These are phyloP conservation scores for Trypanosoma platydactyli DNA, from an alignment of 208 protist species.

Conservation along the genomic window DNA sequence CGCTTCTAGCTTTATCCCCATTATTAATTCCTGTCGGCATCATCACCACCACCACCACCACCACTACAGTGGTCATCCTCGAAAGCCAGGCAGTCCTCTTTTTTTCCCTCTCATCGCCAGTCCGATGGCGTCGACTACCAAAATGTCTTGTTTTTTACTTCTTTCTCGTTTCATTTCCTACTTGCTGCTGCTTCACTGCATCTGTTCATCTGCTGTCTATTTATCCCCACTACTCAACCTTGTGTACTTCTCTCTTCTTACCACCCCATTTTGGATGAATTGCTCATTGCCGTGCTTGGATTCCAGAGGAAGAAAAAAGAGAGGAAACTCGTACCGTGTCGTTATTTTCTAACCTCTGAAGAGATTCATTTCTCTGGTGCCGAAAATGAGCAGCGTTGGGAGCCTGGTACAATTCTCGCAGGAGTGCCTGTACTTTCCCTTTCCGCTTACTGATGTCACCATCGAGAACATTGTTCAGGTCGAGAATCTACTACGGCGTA, in stretches of 20 bases:
- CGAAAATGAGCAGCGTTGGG: neutral
- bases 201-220: neutral
- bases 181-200: neutral
- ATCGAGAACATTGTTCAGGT: constrained; percentile 84
- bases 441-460: constrained; percentile 65
- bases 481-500: constrained; percentile 46
- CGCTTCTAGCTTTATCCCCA: no score
- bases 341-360: constrained; percentile 17
- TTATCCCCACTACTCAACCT: neutral
- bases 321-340: constrained; percentile 5
- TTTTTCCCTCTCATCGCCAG: no score
- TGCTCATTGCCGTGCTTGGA: no score
- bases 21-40: no score
- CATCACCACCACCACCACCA: no score
- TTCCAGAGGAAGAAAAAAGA: neutral
- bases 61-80: no score
- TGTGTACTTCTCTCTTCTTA: no score
- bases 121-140: no score
- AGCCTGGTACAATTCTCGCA: constrained; percentile 62
- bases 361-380: no score
- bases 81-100: no score
- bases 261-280: no score
- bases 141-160: constrained; percentile 5
- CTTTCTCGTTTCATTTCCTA: constrained; percentile 7
- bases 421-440: constrained; percentile 74